Evolutionary conservation across 306 rosid genomes (phyloP), one percentile per base, ranked within the genome.

Genomic region (Lathyrus tuberosus): DNA sequence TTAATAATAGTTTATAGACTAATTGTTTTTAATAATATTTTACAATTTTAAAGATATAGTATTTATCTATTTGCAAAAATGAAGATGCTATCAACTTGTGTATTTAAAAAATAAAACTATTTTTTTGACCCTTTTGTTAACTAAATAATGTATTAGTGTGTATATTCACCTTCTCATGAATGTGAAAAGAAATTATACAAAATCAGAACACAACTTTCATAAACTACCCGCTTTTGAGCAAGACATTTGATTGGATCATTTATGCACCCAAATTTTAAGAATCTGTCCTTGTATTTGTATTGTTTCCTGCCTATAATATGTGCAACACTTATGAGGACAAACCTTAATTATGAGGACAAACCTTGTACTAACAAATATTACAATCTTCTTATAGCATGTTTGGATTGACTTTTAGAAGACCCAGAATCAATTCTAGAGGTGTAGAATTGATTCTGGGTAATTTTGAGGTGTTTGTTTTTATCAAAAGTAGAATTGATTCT

Each of bases 221-320:
- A 28, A 57, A 28, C 63, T 40, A 30, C 11, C 9, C 1, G 12
- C 1, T 22, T 31, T 26, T 14, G 41, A 58, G 17, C 22, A 57
- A 57, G 8, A 11, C 42, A 58, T 58, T 58, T 58, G 42, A 30
- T 58, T n/a, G 42, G 22, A 58, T 51, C 12, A 18, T 51, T 51
- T 10, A 17, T 51, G 14, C 28, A 51, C 13, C 12, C 17, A 48
- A 12, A 17, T 0, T 15, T 18, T 7, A 8, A 51, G 6, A 47
- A 15, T 3, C 0, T 8, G 53, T 15, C 53, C 0, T 47, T 15
- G 18, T n/a, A 46, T 13, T 5, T 5, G 51, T 46, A n/a, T 8
- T 5, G 8, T n/a, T 46, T 14, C 16, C 10, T 14, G n/a, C 9
- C 51, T 46, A 16, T 8, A 46, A 20, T 20, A 20, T 20, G 22